These are phyloP conservation scores for Hibiscus mutabilis DNA, from an alignment of 345 rosid species.

Conservation along the genomic window DNA sequence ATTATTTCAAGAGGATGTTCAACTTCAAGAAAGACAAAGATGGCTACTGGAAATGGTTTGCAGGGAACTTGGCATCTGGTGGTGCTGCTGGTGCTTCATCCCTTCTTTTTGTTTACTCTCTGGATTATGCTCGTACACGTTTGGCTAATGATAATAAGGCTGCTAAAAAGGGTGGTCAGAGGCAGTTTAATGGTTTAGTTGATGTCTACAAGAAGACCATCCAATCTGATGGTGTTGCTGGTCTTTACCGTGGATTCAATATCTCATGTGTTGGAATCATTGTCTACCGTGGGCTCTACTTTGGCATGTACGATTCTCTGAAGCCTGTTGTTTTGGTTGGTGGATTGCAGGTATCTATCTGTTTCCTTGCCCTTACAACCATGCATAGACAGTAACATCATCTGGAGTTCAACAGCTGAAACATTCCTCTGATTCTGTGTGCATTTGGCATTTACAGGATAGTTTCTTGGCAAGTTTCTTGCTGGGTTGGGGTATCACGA, in stretches of 20 bases:
- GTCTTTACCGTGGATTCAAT: conserved; percentile 54
- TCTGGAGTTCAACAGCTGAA: not conserved
- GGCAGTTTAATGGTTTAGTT: conserved; percentile 28
- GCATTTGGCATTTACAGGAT: conserved; percentile 30
- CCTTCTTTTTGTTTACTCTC: conserved; percentile 24
- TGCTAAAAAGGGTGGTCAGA: conserved; percentile 25
- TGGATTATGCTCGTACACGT: conserved; percentile 34
- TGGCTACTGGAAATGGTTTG: conserved; percentile 37
- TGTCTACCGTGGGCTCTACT: conserved; percentile 37
- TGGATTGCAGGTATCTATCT: conserved; percentile 33
- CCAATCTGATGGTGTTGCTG: conserved; percentile 41
- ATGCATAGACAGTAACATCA: not conserved
- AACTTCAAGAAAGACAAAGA: conserved; percentile 31
- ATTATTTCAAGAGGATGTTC: conserved; percentile 28
- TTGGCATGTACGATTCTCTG: conserved; percentile 55
- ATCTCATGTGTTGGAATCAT: conserved; percentile 46
- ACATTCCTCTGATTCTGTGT: not conserved
- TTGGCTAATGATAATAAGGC: conserved; percentile 28
- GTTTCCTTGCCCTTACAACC: not conserved
- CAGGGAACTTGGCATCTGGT: conserved; percentile 32
- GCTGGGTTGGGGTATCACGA: conserved; percentile 51
- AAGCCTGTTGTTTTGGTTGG: conserved; percentile 55
- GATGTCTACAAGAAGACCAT: conserved; percentile 31
- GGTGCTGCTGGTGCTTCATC: conserved; percentile 33
- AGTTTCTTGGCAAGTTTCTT: conserved; percentile 54